These are phyloP conservation scores for Trypanosoma scelopori DNA, from an alignment of 208 protist genomes.

Conservation along the genomic window DNA sequence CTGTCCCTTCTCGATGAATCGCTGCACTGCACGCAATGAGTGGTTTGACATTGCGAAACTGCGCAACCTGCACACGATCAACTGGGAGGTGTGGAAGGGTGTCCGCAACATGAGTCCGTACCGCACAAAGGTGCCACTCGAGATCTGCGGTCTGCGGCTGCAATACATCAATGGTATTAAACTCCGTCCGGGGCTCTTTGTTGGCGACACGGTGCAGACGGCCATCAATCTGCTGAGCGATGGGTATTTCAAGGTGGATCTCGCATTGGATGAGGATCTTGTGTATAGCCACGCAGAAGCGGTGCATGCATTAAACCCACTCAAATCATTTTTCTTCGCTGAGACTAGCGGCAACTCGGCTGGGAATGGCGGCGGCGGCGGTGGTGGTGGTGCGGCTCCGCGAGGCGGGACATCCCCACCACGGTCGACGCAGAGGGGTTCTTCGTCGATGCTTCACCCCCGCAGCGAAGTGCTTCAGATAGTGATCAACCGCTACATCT, in stretches of 20 bases:
- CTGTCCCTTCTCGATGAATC: conserved; percentile 81
- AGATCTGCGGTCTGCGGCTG: conserved; percentile 74
- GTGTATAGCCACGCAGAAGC: conserved; percentile 69
- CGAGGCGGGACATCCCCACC: no score
- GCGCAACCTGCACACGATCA: conserved; percentile 56
- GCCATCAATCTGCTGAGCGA: conserved; percentile 81
- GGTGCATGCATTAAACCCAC: conserved; percentile 44
- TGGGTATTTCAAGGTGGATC: conserved; percentile 87
- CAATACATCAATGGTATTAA: conserved; percentile 63
- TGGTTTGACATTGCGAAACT: conserved; percentile 89
- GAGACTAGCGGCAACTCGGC: neutral
- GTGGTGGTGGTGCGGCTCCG: neutral
- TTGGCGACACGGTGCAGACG: conserved; percentile 72
- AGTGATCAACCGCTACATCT: conserved; percentile 82
- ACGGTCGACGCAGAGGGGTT: neutral
- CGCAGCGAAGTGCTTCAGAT: conserved; percentile 50
- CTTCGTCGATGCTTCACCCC: conserved; percentile 15
- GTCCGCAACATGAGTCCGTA: conserved; percentile 81
- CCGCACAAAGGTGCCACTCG: conserved; percentile 79
- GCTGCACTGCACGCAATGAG: conserved; percentile 59
- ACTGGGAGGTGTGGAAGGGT: conserved; percentile 81
- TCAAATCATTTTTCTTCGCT: conserved; percentile 74
- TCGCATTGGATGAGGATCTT: conserved; percentile 70
- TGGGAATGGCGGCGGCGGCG: neutral
- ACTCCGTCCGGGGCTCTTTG: conserved; percentile 70